A percentile compares a stretch with the other conserved stretches of the same genome.
These are phyloP conservation scores for Orychophragmus violaceus DNA, from an alignment of 345 rosid species.

Conservation along the genomic window DNA sequence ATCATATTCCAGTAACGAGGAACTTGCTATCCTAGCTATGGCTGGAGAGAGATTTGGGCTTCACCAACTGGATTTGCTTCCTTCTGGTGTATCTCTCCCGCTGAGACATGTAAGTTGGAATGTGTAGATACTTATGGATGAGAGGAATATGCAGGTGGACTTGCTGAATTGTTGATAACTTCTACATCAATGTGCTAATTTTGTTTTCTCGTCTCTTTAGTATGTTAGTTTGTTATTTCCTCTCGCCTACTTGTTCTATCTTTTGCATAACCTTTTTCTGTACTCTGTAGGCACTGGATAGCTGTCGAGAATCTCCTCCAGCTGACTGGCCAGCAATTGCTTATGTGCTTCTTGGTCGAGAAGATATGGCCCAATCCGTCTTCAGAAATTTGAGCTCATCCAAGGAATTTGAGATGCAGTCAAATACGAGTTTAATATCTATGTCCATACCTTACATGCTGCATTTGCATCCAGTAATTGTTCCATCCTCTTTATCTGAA, in stretches of 20 bases:
- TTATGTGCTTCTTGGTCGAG: constrained; percentile 89
- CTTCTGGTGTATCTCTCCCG: constrained; percentile 90
- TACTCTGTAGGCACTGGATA: constrained; percentile 75
- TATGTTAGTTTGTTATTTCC: constrained; percentile 6
- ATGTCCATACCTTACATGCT: constrained; percentile 93
- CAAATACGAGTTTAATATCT: constrained; percentile 53
- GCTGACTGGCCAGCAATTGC: constrained; percentile 94
- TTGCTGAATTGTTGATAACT: constrained; percentile 7
- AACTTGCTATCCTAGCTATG: constrained; percentile 85
- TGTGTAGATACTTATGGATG: neutral
- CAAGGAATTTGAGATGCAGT: constrained; percentile 52
- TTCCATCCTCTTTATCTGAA: constrained; percentile 77
- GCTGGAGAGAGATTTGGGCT: constrained; percentile 94
- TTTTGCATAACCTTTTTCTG: no score
- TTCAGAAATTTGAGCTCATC: constrained; percentile 44
- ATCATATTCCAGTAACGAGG: constrained; percentile 65
- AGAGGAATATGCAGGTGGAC: constrained; percentile 4
- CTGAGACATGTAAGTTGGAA: constrained; percentile 80
- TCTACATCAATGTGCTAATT: neutral
- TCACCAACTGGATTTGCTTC: constrained; percentile 75
- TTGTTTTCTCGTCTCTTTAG: neutral
- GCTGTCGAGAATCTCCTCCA: constrained; percentile 92
- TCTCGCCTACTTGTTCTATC: neutral
- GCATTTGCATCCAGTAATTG: constrained; percentile 86
- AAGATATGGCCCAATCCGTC: constrained; percentile 75